Evolutionary conservation across 257 asterid genomes (phyloP).

Genomic region (Capsicum chinense): DNA sequence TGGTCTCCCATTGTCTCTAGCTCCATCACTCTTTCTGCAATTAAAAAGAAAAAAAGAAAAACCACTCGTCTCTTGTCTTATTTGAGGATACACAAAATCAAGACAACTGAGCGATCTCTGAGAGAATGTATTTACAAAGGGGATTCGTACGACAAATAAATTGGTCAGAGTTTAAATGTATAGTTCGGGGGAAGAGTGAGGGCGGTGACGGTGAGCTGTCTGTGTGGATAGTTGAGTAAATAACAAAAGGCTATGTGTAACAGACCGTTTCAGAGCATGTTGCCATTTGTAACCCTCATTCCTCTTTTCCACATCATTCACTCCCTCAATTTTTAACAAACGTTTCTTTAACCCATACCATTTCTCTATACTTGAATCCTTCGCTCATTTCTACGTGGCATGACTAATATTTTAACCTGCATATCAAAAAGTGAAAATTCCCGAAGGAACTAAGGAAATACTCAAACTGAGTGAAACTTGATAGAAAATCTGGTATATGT

Average conservation of each 20-base stretch:
- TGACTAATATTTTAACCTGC: too few relatives aligned
- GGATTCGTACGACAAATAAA: background rate
- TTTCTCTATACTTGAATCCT: background rate
- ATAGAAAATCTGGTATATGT: too few relatives aligned
- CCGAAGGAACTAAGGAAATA: too few relatives aligned
- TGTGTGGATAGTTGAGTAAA: conserved; percentile 33
- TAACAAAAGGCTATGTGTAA: conserved; percentile 33
- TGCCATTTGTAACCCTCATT: conserved; percentile 43
- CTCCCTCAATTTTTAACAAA: conserved; percentile 34
- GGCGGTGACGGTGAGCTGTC: conserved; percentile 44
- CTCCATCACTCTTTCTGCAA: background rate
- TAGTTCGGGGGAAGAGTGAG: too few relatives aligned
- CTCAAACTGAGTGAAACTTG: too few relatives aligned
- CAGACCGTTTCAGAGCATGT: conserved; percentile 24
- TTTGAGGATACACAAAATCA: too few relatives aligned
- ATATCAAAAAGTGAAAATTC: too few relatives aligned
- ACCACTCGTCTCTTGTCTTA: too few relatives aligned
- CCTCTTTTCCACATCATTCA: conserved; percentile 29
- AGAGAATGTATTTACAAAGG: background rate
- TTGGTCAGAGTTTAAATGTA: background rate
- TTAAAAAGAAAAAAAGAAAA: background rate
- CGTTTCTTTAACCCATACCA: conserved; percentile 33
- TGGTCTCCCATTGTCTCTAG: background rate
- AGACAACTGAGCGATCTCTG: background rate
- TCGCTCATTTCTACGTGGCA: too few relatives aligned